phyloP scores from a whole-genome alignment of 1,139 yeast species.

The Suhomyces kunorum region DNA sequence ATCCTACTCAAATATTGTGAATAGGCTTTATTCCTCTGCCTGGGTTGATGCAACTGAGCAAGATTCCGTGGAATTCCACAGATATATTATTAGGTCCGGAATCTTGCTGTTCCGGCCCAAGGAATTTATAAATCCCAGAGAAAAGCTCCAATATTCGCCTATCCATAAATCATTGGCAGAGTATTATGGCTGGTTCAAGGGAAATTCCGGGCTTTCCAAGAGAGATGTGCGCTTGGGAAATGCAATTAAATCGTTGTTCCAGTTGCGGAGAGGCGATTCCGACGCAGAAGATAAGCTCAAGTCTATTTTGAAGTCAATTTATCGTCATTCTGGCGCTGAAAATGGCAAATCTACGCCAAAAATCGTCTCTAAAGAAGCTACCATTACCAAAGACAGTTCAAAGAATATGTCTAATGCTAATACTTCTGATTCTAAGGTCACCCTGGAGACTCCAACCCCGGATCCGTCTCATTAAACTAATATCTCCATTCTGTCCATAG shows the following conservation, averaged over 20 bases:
- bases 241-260: constrained; percentile 22
- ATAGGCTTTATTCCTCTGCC: constrained; percentile 25
- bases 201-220: constrained; percentile 16
- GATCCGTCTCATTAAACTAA: too few species aligned
- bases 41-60: constrained; percentile 28
- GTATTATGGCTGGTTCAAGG: constrained; percentile 24
- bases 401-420: too few species aligned
- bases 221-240: constrained; percentile 23
- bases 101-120: constrained; percentile 34
- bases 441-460: too few species aligned
- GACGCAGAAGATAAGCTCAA: constrained; percentile 16
- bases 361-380: too few species aligned
- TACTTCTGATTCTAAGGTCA: too few species aligned
- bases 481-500: background rate
- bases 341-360: too few species aligned
- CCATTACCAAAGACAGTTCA: too few species aligned
- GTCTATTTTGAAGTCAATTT: constrained; percentile 13
- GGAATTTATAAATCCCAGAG: constrained; percentile 23
- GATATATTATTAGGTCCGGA: constrained; percentile 31
- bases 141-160: constrained; percentile 20
- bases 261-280: constrained; percentile 18
- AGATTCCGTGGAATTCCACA: constrained; percentile 24
- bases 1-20: constrained; percentile 29
- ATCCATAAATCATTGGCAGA: constrained; percentile 26
- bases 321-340: constrained; percentile 10